Percentiles rank a stretch among this genome's conserved stretches.
Evolutionary conservation across 345 rosid species (phyloP).

Genomic region (Turritis glabra): DNA sequence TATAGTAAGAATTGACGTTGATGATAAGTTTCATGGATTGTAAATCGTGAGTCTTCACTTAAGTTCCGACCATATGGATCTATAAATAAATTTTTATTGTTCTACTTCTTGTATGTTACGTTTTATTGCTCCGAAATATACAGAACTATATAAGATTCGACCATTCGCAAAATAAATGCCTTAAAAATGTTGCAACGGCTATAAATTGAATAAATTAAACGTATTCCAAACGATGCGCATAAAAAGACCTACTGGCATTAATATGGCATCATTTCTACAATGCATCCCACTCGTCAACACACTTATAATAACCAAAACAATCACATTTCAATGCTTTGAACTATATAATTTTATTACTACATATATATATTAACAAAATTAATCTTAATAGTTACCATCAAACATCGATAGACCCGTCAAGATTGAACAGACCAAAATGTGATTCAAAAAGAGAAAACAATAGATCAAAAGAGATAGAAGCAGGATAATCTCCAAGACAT

Average conservation of each 20-base stretch:
- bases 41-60: not conserved
- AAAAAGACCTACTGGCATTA: slow-evolving; percentile 11
- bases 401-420: not conserved
- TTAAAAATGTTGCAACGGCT: slow-evolving; percentile 6
- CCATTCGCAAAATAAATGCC: slow-evolving; percentile 1
- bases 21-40: not conserved
- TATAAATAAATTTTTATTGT: not conserved
- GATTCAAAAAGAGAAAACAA: not conserved
- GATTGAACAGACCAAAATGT: not conserved
- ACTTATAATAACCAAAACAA: not conserved
- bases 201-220: not conserved
- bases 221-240: not conserved
- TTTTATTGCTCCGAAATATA: not conserved
- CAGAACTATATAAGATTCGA: not conserved
- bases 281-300: not conserved
- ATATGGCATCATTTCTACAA: slow-evolving; percentile 7
- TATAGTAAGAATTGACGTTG: not conserved
- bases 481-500: not conserved
- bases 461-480: slow-evolving; percentile 5
- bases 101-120: not conserved
- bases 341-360: slow-evolving; percentile 1
- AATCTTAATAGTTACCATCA: not conserved
- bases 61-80: not conserved
- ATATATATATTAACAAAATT: not conserved
- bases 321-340: slow-evolving; percentile 2